Evolutionary conservation across 1,139 yeast genomes (phyloP).

Genomic region (Hyphopichia khmerensis): DNA sequence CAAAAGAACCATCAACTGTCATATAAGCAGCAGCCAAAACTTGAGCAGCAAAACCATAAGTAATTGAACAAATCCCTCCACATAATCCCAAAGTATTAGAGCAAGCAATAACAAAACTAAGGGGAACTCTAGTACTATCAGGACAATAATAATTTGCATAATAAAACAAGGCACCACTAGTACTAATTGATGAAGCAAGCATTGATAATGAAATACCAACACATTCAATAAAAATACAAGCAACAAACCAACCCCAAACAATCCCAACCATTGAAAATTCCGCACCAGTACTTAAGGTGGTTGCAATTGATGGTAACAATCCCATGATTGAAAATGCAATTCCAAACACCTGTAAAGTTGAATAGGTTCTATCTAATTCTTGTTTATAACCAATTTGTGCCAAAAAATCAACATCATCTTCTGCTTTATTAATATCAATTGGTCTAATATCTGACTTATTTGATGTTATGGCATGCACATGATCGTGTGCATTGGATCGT

Average conservation of each 20-base stretch:
- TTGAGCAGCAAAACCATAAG: conserved; percentile 39
- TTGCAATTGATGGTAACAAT: conserved; percentile 45
- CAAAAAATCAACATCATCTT: conserved; percentile 45
- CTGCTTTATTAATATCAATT: conserved; percentile 27
- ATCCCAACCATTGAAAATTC: conserved; percentile 48
- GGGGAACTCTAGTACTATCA: conserved; percentile 28
- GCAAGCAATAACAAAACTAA: conserved; percentile 24
- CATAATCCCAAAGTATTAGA: conserved; percentile 36
- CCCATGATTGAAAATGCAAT: conserved; percentile 57
- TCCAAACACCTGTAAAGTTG: conserved; percentile 52
- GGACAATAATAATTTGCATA: conserved; percentile 47
- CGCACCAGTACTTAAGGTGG: conserved; percentile 31
- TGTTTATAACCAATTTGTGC: conserved; percentile 57
- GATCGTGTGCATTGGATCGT: conserved; percentile 9
- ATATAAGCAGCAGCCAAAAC: conserved; percentile 35
- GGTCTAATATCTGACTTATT: conserved; percentile 24
- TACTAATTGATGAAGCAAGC: conserved; percentile 67
- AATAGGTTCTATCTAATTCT: conserved; percentile 46
- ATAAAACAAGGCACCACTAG: conserved; percentile 70
- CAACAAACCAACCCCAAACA: conserved; percentile 72
- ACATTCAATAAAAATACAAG: conserved; percentile 55
- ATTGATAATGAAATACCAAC: conserved; percentile 67
- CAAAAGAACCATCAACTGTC: conserved; percentile 29
- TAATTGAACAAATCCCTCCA: conserved; percentile 39
- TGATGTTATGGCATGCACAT: conserved; percentile 21